Evolutionary conservation across 2,329 filamentous ascomycete genomes (phyloP), one percentile per base, ranked within the genome.

Genomic region (Exophiala alcalophila): DNA sequence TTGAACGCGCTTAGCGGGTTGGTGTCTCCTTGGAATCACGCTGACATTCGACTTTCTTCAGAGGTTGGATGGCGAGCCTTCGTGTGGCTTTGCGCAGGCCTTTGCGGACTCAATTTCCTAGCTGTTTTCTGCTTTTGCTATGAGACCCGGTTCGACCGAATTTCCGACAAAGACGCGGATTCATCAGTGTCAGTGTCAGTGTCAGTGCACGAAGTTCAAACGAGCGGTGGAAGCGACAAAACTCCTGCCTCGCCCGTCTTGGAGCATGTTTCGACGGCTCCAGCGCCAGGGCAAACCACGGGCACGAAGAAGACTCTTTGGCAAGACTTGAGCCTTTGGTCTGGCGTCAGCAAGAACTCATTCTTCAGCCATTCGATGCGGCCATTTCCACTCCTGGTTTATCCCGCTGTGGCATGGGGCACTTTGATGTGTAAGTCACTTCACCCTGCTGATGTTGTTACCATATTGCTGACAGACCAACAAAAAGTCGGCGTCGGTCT

Each of bases 11-110:
- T 30, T 30, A 30, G 16, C 27, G n/a, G n/a, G n/a, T n/a, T n/a
- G n/a, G n/a, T n/a, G n/a, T n/a, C n/a, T n/a, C n/a, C n/a, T n/a
- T n/a, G n/a, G n/a, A n/a, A n/a, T n/a, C n/a, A n/a, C n/a, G n/a
- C n/a, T n/a, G n/a, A 7, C 16, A 7, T 7, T 16, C 20, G 30
- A 33, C 8, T 7, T 33, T 5, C 7, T 7, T 16, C 30, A 33
- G 30, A 8, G 8, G 51, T 52, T 21, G 63, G 63, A 14, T 65
- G 63, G 63, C 52, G 63, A 12, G 65, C 62, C 62, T 62, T 64
- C 41, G 64, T 63, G 47, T 61, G 60, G 14, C 50, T 65, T 14
- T 60, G 58, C 31, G 44, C 58, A 3, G 65, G 65, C 25, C 42
- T 65, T 9, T 57, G 48, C 10, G 58, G 50, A 1, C 47, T 55